These are phyloP conservation scores for Hibiscus mutabilis DNA, from an alignment of 345 rosid genomes.

Conservation along the genomic window DNA sequence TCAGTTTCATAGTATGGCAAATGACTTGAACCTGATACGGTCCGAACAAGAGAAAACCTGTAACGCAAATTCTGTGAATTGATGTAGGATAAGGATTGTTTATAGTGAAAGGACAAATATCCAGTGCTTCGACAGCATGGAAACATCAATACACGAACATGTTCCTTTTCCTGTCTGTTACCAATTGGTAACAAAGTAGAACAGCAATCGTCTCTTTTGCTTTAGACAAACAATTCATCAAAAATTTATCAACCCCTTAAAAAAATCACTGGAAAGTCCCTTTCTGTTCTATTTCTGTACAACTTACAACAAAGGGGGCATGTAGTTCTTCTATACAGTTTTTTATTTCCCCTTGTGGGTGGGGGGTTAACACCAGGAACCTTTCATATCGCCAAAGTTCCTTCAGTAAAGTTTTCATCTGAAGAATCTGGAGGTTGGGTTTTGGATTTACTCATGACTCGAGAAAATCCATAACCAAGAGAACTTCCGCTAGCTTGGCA, in stretches of 20 bases:
- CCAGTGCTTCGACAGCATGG: neutral
- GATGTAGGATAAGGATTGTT: no score
- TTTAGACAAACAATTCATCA: neutral
- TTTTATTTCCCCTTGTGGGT: neutral
- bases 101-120: no score
- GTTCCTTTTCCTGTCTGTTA: slow-evolving; percentile 30
- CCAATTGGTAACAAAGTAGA: slow-evolving; percentile 36
- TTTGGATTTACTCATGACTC: neutral
- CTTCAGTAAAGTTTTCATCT: neutral
- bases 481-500: neutral
- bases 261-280: slow-evolving; percentile 6
- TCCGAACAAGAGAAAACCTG: no score
- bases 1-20: no score
- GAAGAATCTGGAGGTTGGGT: neutral
- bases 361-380: neutral
- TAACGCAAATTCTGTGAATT: no score
- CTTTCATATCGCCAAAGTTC: neutral
- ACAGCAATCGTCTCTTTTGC: neutral
- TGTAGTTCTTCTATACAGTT: slow-evolving; percentile 24
- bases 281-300: slow-evolving; percentile 29
- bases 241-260: slow-evolving; percentile 20
- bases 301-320: slow-evolving; percentile 15
- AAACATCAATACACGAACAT: neutral
- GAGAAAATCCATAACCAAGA: neutral
- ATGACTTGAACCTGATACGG: no score